phyloP scores from a whole-genome alignment of 2,329 filamentous ascomycete genomes.

The Xylaria sp. region DNA sequence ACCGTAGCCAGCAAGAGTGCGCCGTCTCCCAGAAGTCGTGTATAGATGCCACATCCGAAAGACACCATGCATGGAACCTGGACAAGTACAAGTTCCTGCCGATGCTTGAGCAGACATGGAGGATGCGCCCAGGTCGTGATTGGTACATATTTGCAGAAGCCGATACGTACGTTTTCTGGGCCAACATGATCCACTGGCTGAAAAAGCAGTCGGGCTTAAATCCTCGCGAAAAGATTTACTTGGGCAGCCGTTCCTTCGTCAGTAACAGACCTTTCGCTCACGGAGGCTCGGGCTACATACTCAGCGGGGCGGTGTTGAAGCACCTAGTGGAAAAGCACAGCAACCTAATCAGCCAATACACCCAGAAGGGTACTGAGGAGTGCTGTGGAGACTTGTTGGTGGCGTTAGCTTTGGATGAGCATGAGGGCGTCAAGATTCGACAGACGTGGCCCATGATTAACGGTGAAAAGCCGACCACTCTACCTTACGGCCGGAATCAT shows the following conservation, averaged over 20 bases:
- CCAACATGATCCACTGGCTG: conserved; percentile 63
- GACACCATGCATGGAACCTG: conserved; percentile 60
- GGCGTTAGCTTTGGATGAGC: conserved; percentile 60
- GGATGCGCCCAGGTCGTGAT: conserved; percentile 62
- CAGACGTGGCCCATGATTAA: conserved; percentile 65
- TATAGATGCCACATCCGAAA: conserved; percentile 48
- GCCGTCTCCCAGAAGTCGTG: conserved; percentile 60
- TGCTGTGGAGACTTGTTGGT: conserved; percentile 66
- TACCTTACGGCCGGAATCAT: conserved; percentile 60
- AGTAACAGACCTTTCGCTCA: conserved; percentile 63
- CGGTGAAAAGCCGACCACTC: conserved; percentile 63
- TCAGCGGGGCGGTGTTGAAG: conserved; percentile 64
- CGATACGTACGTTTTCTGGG: conserved; percentile 68
- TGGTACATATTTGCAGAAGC: conserved; percentile 72
- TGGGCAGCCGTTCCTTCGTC: conserved; percentile 63
- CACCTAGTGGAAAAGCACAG: conserved; percentile 58
- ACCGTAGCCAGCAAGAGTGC: conserved; percentile 59
- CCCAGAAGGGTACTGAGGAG: conserved; percentile 56
- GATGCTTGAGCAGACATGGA: conserved; percentile 67
- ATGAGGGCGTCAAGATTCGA: conserved; percentile 55
- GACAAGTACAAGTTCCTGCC: conserved; percentile 72
- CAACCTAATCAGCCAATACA: conserved; percentile 59
- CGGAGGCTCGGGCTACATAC: conserved; percentile 66
- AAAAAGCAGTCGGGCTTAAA: conserved; percentile 54
- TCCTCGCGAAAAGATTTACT: conserved; percentile 58